Evolutionary conservation across 2,329 filamentous ascomycete species (phyloP), one percentile per base, ranked within the genome.

Genomic region (Trichoderma koningiopsis): DNA sequence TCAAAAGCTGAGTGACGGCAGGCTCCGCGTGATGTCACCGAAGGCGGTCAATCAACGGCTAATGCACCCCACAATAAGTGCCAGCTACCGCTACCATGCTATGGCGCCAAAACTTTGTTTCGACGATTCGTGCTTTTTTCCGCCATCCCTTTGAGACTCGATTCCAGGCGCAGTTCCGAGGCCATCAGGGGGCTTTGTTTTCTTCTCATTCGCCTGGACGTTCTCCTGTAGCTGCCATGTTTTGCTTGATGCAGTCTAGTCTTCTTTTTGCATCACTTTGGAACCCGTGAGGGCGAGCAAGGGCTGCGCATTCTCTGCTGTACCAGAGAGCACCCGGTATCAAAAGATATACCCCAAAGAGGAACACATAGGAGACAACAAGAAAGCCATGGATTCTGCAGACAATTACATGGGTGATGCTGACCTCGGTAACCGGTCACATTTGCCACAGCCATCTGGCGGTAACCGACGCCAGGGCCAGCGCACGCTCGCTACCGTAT

Each of bases 401-500:
- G 68, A 59, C 27, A 55, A 69, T 19, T 37, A 43, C 22, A 24
- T 43, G 57, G n/a, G 40, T 13, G 35, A 53, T 47, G 37, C 63
- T 31, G 65, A 60, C 49, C 19, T 33, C 58, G 59, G 55, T 40
- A 47, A 62, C 13, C 68, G 65, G 55, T 43, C 56, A 40, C 68
- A 53, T 43, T 43, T 37, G 22, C 53, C 47, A 29, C 68, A 27
- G 68, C 35, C 61, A 11, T 64, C 61, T 6, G 6, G n/a, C 40
- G 24, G n/a, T 11, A 55, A 16, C 72, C 70, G 49, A 56, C 72
- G 57, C 66, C 73, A 43, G 73, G 58, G 31, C 52, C 68, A 72
- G 59, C 76, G 78, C 55, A 77, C 78, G 19, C 76, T 79, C 47
- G 84, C 86, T 52, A 92, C 85, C 24, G 79, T 94, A 24, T 94